Base-by-base conservation (phyloP, 2,329 filamentous ascomycete genomes). In the Hirsutella rhossiliensis region DNA sequence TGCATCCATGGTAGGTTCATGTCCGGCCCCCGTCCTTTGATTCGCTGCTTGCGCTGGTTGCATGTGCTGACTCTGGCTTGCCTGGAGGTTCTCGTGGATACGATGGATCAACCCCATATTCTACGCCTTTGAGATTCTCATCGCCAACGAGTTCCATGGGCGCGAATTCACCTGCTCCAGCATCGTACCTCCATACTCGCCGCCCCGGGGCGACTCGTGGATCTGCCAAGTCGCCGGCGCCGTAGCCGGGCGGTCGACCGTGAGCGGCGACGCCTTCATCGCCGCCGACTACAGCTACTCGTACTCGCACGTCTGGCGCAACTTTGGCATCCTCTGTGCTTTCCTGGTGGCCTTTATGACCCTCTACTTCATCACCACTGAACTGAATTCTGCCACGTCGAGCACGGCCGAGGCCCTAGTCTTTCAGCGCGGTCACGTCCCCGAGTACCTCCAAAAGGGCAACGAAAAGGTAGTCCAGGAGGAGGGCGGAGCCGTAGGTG, bases 91-190 rank as follows among this genome's bases (percentile, higher is more conserved):
- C 41, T 66, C 76, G 27, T 89, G 85, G 85, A 82, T 89, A 43
- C 75, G 80, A 27, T 87, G 80, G 63, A 69, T 88, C 42, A 82
- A 88, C 47, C 82, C 83, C 0, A 75, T 88, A 31, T 79, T 71
- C 38, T 88, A 88, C 54, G 80, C 73, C 2, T 90, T 88, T 51
- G 84, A 88, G 56, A 73, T 76, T 2, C 64, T 87, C 17, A 74
- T 86, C 61, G 69, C 79, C 47, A 89, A 88, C 59, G 86, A 92
- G 56, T 82, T 85, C 51, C 72, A 76, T 47, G 68, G 71, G 5
- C 70, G 67, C 2, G 52, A 68, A 1, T 82, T 80, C 40, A 60
- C 63, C 1, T 87, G 84, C 48, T 70, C 73, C 1, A 51, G 42
- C 8, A 64, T 72, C 30, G 55, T 75, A 1, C 73, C 73, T 0